These are phyloP conservation scores for Phlebiopsis flavidoalba DNA, from an alignment of 768 basidiomycete species.

Conservation along the genomic window DNA sequence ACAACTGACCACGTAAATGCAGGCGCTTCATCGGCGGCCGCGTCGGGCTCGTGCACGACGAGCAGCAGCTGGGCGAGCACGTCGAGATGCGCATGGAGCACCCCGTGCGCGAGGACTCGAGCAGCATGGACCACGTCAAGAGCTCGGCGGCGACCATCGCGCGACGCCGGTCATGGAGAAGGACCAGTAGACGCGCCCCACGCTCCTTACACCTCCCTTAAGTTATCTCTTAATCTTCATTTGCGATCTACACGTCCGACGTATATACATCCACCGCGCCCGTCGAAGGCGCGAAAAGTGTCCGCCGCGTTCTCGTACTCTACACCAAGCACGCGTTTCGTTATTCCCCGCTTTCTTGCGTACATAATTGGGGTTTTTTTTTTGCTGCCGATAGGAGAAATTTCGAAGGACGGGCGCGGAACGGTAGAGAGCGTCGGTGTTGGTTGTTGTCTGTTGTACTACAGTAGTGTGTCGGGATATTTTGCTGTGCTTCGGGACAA, in stretches of 20 bases:
- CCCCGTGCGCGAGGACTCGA: not conserved
- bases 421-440: not conserved
- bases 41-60: not conserved
- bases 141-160: not conserved
- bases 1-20: no score
- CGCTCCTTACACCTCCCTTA: not conserved
- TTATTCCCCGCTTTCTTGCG: not conserved
- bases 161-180: not conserved
- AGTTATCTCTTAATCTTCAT: not conserved
- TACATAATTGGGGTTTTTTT: not conserved
- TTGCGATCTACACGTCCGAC: not conserved
- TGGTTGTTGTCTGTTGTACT: not conserved
- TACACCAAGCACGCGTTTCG: not conserved
- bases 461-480: not conserved
- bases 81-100: slow-evolving; percentile 5
- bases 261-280: not conserved
- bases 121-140: not conserved
- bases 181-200: not conserved
- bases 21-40: slow-evolving; percentile 5
- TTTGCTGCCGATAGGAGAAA: not conserved
- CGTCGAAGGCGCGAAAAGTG: not conserved
- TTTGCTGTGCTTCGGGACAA: not conserved
- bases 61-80: not conserved
- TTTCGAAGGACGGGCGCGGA: not conserved
- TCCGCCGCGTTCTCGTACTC: not conserved